Conservation (phyloP, 352 stramenopile genomes). For the Pelagophyceae sp. region DNA sequence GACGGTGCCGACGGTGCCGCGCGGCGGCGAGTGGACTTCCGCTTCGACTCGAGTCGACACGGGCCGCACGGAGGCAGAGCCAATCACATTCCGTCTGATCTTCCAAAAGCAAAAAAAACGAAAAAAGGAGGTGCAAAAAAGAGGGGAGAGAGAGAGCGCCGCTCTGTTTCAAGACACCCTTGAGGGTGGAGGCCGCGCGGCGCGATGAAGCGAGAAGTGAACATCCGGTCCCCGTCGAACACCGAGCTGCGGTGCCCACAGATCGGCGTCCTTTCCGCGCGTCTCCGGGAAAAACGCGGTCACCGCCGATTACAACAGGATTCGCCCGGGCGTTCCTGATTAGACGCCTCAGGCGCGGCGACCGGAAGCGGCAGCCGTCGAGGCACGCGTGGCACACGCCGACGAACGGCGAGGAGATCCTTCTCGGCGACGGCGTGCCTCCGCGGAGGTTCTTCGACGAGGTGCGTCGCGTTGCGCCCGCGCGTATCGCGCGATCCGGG, state of each 20-base stretch:
- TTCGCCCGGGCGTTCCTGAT: background rate
- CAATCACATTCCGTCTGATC: no score
- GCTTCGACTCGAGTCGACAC: no score
- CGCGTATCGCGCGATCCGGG: no score
- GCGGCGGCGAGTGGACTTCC: no score
- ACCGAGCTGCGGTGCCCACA: background rate
- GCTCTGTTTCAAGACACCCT: no score
- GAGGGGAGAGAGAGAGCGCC: no score
- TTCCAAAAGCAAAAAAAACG: no score
- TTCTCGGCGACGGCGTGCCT: background rate
- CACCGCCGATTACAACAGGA: background rate
- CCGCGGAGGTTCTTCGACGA: background rate
- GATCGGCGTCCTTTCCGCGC: background rate
- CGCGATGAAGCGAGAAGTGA: background rate
- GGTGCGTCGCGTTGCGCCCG: no score
- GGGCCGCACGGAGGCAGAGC: no score
- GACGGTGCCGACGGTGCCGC: no score
- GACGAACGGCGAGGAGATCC: background rate
- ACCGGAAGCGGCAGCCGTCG: slow-evolving; percentile 4
- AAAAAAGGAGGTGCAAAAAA: no score
- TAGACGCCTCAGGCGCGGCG: background rate
- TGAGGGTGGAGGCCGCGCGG: no score
- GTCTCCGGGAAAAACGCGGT: background rate
- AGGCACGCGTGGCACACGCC: background rate
- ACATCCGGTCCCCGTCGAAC: background rate